Conservation (phyloP, 2,329 filamentous ascomycete species). For the Xylaria sp. region DNA sequence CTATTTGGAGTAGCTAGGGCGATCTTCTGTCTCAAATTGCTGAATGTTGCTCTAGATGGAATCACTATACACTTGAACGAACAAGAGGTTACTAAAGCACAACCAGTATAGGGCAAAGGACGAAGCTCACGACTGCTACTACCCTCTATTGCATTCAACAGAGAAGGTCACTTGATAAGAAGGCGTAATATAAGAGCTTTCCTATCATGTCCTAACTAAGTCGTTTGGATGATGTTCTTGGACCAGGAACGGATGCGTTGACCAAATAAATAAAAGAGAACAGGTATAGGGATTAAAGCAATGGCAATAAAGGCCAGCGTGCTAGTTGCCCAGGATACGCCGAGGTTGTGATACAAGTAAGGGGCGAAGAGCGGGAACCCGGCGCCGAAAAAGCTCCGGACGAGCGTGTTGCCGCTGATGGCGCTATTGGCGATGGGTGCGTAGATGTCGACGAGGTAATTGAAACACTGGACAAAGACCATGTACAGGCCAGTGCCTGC, state of each 20-base stretch:
- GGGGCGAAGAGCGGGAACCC: constrained; percentile 22
- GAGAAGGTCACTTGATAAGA: no score
- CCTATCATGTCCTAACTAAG: no score
- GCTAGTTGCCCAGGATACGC: constrained; percentile 23
- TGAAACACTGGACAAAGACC: constrained; percentile 28
- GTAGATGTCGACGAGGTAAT: constrained; percentile 24
- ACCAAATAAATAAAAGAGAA: constrained; percentile 15
- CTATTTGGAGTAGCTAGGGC: no score
- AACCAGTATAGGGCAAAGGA: no score
- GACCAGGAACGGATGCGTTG: constrained; percentile 23
- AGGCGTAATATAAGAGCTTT: no score
- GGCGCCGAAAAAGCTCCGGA: constrained; percentile 23
- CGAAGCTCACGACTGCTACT: no score
- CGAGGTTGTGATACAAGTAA: constrained; percentile 24
- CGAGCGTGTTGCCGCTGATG: constrained; percentile 19
- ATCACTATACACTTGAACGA: no score
- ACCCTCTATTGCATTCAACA: no score
- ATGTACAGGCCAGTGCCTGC: constrained; percentile 25
- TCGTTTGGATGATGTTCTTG: no score
- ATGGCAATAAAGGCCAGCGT: constrained; percentile 22
- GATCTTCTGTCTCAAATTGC: no score
- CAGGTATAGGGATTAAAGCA: constrained; percentile 22
- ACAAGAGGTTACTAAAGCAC: no score
- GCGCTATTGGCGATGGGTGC: constrained; percentile 25
- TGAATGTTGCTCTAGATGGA: no score